Evolutionary conservation across 2,329 filamentous ascomycete species (phyloP).

Genomic region (Fusarium metavorans): DNA sequence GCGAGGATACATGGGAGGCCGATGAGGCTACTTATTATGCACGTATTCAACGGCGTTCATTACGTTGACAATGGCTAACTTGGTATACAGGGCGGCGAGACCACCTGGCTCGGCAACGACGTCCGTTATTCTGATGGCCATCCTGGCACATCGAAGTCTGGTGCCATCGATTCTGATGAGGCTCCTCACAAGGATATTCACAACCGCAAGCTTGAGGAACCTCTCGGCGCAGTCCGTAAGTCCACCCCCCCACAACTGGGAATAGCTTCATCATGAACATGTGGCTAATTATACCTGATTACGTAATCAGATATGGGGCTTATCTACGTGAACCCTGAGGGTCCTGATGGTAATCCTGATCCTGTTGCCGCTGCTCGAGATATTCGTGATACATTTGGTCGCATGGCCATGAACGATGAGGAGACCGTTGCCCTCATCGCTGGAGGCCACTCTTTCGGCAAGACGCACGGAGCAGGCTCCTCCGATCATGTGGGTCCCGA

Average conservation of each 20-base stretch:
- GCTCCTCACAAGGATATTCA: slow-evolving; percentile 13
- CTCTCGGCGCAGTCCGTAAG: slow-evolving; percentile 75
- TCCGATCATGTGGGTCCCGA: slow-evolving; percentile 71
- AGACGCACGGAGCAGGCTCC: slow-evolving; percentile 73
- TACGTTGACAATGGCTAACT: neutral
- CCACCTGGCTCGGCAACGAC: slow-evolving; percentile 76
- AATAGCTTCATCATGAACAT: no score
- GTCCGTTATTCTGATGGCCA: slow-evolving; percentile 70
- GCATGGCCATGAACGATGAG: slow-evolving; percentile 87
- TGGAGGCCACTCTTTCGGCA: slow-evolving; percentile 84
- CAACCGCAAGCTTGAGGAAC: slow-evolving; percentile 65
- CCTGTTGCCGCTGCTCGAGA: slow-evolving; percentile 75
- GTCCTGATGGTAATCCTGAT: slow-evolving; percentile 78
- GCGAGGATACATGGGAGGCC: slow-evolving; percentile 78
- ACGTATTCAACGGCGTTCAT: neutral
- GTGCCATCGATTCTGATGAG: slow-evolving; percentile 28
- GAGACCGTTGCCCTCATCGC: slow-evolving; percentile 83
- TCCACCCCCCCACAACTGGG: no score
- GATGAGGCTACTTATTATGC: slow-evolving; percentile 80
- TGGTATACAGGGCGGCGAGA: slow-evolving; percentile 68
- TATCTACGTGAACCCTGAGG: slow-evolving; percentile 86
- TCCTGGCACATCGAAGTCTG: slow-evolving; percentile 26
- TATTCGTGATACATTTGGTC: slow-evolving; percentile 79
- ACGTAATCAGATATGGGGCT: slow-evolving; percentile 47
- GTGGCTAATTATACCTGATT: neutral